Evolutionary conservation across 2,329 filamentous ascomycete species (phyloP), one percentile per base, ranked within the genome.

Genomic region (Akanthomyces uredinophilus): DNA sequence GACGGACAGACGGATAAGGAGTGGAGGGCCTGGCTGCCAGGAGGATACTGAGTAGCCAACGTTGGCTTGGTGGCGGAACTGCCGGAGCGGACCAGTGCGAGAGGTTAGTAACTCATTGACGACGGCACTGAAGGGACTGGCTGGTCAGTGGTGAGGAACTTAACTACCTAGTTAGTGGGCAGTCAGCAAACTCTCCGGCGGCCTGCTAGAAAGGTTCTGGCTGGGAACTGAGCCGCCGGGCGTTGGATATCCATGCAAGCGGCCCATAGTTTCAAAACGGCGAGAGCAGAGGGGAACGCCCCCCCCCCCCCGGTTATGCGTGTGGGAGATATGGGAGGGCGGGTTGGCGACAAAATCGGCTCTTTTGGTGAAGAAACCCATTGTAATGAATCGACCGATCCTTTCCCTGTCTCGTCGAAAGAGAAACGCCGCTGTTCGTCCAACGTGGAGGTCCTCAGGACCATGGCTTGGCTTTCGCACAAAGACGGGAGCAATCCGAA

Each of bases 251-350:
- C 49, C 24, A 18, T 43, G 49, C 24, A 11, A 18, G 55, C 22
- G 44, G 44, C 55, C 55, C 43, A 49, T 49, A 44, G 43, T 58
- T 49, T 35, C 43, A 47, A 57, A 60, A 60, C 57, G 47, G 47
- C 47, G n/a, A 46, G 32, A 50, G 22, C 47, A 50, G 43, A 22
- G 43, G n/a, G n/a, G n/a, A n/a, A n/a, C n/a, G n/a, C n/a, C n/a
- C n/a, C n/a, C n/a, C n/a, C n/a, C n/a, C n/a, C n/a, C n/a, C n/a
- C n/a, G n/a, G n/a, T n/a, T 39, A 16, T 43, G 16, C 11, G 32
- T n/a, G 18, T 24, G 18, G 27, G 32, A 35, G 32, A 39, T 5
- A 37, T 37, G 8, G 47, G n/a, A 32, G 44, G 7, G 32, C 22
- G 44, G 44, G 11, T 47, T 47, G 44, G 6, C 44, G 20, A 47